These are phyloP conservation scores for Nyssa sinensis DNA, from an alignment of 148 eudicot genomes.

Conservation along the genomic window DNA sequence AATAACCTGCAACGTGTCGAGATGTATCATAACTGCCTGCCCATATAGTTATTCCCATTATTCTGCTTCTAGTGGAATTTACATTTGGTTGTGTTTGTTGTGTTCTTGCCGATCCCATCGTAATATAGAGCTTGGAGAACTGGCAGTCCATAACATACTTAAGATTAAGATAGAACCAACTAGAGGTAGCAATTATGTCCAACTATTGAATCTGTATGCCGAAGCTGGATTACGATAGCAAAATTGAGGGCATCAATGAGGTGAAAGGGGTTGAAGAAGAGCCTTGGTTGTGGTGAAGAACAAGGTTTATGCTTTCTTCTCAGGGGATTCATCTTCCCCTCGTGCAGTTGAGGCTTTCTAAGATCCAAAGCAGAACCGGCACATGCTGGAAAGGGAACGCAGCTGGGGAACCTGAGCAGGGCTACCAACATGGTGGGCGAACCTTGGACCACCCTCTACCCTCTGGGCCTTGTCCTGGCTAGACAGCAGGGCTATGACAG, in stretches of 20 bases:
- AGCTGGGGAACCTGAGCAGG: too few relatives aligned
- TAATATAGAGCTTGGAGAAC: slow-evolving; percentile 45
- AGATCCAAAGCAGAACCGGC: slow-evolving; percentile 17
- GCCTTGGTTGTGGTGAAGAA: slow-evolving; percentile 44
- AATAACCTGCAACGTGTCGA: too few relatives aligned
- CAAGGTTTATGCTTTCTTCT: slow-evolving; percentile 32
- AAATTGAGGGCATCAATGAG: slow-evolving; percentile 37
- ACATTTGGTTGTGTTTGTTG: slow-evolving; percentile 44
- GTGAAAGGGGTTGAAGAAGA: slow-evolving; percentile 39
- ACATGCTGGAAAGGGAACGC: slow-evolving; percentile 8
- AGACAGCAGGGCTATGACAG: too few relatives aligned
- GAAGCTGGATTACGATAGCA: slow-evolving; percentile 35
- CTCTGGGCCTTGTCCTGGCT: too few relatives aligned
- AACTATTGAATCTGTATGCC: slow-evolving; percentile 35
- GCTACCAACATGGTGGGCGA: too few relatives aligned
- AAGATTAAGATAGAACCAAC: slow-evolving; percentile 27
- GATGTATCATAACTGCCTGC: too few relatives aligned
- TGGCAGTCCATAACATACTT: slow-evolving; percentile 35
- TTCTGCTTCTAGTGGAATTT: too few relatives aligned
- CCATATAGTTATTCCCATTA: too few relatives aligned
- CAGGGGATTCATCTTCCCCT: slow-evolving; percentile 39
- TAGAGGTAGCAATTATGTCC: slow-evolving; percentile 40
- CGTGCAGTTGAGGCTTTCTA: slow-evolving; percentile 23
- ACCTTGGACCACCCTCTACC: too few relatives aligned
- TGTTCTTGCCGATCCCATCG: slow-evolving; percentile 41